phyloP scores from a whole-genome alignment of 2,329 filamentous ascomycete species.

The Aureobasidium vineae region DNA sequence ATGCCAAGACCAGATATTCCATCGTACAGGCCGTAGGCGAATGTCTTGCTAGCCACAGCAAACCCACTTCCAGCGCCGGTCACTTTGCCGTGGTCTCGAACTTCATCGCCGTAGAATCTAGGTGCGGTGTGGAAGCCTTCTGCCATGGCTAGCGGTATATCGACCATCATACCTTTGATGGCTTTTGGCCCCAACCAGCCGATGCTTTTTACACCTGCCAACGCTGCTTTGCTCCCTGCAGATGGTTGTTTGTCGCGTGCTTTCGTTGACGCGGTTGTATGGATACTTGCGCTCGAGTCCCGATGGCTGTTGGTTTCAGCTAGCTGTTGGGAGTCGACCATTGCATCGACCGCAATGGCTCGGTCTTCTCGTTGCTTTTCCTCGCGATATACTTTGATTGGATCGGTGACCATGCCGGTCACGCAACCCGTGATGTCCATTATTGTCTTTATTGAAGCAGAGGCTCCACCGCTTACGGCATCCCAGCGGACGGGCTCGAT shows the following conservation, averaged over 20 bases:
- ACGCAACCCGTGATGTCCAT: constrained; percentile 67
- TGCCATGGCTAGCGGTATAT: not conserved
- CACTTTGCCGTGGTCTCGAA: constrained; percentile 53
- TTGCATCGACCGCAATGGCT: no score
- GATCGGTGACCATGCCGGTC: constrained; percentile 2
- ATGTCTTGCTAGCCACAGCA: constrained; percentile 55
- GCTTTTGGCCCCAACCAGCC: not conserved
- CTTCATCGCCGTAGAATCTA: constrained; percentile 59
- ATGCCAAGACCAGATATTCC: constrained; percentile 73
- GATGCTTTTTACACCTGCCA: not conserved
- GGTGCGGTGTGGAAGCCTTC: constrained; percentile 45
- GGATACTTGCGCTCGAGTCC: not conserved
- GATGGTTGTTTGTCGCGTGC: not conserved
- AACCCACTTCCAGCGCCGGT: constrained; percentile 53
- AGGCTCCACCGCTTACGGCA: not conserved
- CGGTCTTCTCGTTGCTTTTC: not conserved
- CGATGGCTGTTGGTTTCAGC: not conserved
- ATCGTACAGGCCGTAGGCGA: constrained; percentile 71
- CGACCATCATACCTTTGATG: not conserved
- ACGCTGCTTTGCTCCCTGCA: not conserved
- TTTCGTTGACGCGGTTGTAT: not conserved
- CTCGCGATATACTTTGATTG: not conserved
- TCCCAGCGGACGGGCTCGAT: not conserved
- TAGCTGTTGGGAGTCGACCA: not conserved
- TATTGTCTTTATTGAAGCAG: constrained; percentile 41